Percentiles rank a stretch among this genome's conserved stretches.
Conservation (phyloP, 148 eudicot genomes). For the Nyssa sinensis region DNA sequence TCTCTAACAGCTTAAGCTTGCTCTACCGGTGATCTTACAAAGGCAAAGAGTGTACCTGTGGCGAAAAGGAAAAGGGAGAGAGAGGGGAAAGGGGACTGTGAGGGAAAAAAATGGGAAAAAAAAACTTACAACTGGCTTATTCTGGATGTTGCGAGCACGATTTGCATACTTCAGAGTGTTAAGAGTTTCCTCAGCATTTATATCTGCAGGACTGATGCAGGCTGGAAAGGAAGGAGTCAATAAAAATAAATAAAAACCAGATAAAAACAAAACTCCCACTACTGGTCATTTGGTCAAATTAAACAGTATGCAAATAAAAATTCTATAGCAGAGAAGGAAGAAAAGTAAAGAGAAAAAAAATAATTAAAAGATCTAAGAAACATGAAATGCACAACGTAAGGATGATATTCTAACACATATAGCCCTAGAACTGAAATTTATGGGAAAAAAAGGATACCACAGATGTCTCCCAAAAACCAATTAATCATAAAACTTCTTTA, state of each 20-base stretch:
- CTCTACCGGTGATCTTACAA: too few relatives aligned
- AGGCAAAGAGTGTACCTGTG: background rate
- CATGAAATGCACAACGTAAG: background rate
- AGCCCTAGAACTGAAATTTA: too few relatives aligned
- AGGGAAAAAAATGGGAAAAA: too few relatives aligned
- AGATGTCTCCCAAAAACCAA: background rate
- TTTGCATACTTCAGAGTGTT: constrained; percentile 98
- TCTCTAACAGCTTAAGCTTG: too few relatives aligned
- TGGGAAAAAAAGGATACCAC: background rate
- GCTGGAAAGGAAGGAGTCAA: constrained; percentile 47
- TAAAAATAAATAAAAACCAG: constrained; percentile 10
- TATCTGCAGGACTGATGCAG: constrained; percentile 99
- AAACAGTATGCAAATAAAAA: constrained; percentile 8
- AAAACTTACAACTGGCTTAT: constrained; percentile 90
- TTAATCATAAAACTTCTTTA: too few relatives aligned
- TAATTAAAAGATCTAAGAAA: constrained; percentile 2
- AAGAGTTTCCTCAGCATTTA: constrained; percentile 98
- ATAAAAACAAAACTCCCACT: background rate
- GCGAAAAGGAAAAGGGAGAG: background rate
- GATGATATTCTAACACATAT: too few relatives aligned
- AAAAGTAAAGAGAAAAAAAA: background rate
- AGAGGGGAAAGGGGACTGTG: background rate
- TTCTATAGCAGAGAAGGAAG: background rate
- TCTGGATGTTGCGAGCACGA: constrained; percentile 96
- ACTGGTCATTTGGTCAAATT: background rate